Evolutionary conservation across 2,329 filamentous ascomycete genomes (phyloP), one percentile per base, ranked within the genome.

Genomic region (Fusarium floridanum): DNA sequence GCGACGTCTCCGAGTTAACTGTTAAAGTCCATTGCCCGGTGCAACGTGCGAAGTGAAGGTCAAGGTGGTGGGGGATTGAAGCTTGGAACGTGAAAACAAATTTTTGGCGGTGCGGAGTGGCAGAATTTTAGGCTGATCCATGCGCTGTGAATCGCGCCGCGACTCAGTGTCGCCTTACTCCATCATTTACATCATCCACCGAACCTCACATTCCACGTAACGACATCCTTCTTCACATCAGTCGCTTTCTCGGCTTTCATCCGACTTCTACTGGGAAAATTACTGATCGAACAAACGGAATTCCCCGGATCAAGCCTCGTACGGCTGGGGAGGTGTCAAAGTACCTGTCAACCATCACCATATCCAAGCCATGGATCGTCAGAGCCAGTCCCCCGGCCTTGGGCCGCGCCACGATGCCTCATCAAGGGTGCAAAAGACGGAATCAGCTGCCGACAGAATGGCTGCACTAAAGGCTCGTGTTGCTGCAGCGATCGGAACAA

Each of bases 391-490:
- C 16, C 84, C 86, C 17, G 86, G 88, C 65, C 84, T 91, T n/a
- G 88, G 86, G 32, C 88, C 89, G 67, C 88, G 87, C 56, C 87
- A 88, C 77, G 89, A 91, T 82, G 80, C 83, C 48, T 82, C 86
- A 6, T 88, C 87, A 27, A 85, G 89, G 70, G 83, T 91, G 36
- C 86, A 89, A 79, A 88, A 91, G 77, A 78, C 87, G 56, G 85
- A 90, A 74, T 87, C 89, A 20, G 86, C 89, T 73, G 87, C 92
- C 80, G 88, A 94, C 83, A 87, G 90, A 73, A 86, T 96, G 74
- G 94, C 94, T 57, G 92, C 93, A 50, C 88, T 97, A 80, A 95
- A 93, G 82, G 94, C 94, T 27, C 90, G 94, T 76, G 93, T 97
- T 14, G 93, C 93, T 57, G 93, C 93, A 60, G 93, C 94, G 63